Evolutionary conservation across 331 rosid species (phyloP).

Genomic region (Pyrus hybrid): DNA sequence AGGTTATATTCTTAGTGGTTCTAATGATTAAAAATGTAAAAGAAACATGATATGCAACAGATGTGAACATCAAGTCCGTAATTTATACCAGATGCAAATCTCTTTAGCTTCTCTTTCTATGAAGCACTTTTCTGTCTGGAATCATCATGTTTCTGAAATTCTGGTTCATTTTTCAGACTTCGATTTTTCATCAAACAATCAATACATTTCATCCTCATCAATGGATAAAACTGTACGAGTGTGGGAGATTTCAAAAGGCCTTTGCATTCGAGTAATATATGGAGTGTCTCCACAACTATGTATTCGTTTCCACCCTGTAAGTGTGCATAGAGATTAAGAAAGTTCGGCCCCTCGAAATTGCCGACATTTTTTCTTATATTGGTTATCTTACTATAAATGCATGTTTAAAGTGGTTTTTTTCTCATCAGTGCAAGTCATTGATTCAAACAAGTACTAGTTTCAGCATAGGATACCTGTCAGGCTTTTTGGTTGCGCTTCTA

Average conservation of each 20-base stretch:
- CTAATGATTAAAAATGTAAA: neutral
- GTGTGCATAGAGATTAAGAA: constrained; percentile 24
- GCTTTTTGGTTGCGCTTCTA: neutral
- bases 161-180: constrained; percentile 66
- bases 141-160: constrained; percentile 27
- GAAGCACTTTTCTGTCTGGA: neutral
- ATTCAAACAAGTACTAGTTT: neutral
- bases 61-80: neutral
- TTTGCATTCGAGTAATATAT: constrained; percentile 95
- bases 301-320: constrained; percentile 98
- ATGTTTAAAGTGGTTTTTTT: neutral
- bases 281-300: constrained; percentile 90
- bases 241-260: constrained; percentile 84
- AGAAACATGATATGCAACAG: neutral
- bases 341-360: neutral
- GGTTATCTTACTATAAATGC: neutral
- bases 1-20: neutral
- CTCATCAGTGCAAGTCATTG: neutral
- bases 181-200: constrained; percentile 93
- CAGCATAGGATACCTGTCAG: neutral
- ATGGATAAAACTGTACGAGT: constrained; percentile 95
- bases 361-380: neutral
- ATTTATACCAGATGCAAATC: neutral
- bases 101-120: neutral
- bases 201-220: constrained; percentile 91